A percentile compares a stretch with the other conserved stretches of the same genome.
phyloP scores from a whole-genome alignment of 1,284 basidiomycete species.

The Sanghuangporus weigelae region DNA sequence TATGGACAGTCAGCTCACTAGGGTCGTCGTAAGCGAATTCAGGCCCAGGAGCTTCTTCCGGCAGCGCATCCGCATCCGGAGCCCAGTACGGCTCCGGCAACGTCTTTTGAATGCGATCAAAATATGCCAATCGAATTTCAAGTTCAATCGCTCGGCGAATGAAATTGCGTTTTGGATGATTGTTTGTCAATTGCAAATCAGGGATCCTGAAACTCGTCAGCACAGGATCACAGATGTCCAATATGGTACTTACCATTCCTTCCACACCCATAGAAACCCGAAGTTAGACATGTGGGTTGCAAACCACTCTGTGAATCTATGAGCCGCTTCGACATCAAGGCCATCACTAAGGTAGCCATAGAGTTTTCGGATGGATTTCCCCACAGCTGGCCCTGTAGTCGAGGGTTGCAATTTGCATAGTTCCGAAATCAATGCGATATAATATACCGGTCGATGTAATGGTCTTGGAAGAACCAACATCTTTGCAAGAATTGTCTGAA shows the following conservation, averaged over 20 bases:
- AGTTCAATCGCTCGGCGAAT: slow-evolving; percentile 86
- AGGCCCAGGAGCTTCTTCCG: slow-evolving; percentile 76
- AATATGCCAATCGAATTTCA: slow-evolving; percentile 90
- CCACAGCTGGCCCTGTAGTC: slow-evolving; percentile 93
- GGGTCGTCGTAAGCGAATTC: slow-evolving; percentile 81
- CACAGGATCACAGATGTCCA: slow-evolving; percentile 1
- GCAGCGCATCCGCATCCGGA: slow-evolving; percentile 60
- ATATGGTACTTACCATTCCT: slow-evolving; percentile 76
- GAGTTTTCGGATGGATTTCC: slow-evolving; percentile 87
- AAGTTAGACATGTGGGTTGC: slow-evolving; percentile 97
- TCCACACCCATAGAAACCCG: slow-evolving; percentile 99
- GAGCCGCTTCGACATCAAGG: slow-evolving; percentile 79
- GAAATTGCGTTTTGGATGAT: slow-evolving; percentile 85
- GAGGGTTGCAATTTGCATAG: slow-evolving; percentile 88
- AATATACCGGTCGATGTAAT: slow-evolving; percentile 79
- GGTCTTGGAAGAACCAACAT: slow-evolving; percentile 77
- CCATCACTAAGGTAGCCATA: slow-evolving; percentile 76
- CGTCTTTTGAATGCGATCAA: slow-evolving; percentile 88
- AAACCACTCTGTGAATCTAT: slow-evolving; percentile 92
- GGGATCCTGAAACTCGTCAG: slow-evolving; percentile 58
- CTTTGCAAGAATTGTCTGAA: slow-evolving; percentile 68
- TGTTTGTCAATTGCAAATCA: slow-evolving; percentile 64
- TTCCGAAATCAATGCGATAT: slow-evolving; percentile 87
- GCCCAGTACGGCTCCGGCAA: slow-evolving; percentile 79
- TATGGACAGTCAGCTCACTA: slow-evolving; percentile 26